These are phyloP conservation scores for Candida tunisiensis DNA, from an alignment of 1,139 yeast genomes.

Conservation along the genomic window DNA sequence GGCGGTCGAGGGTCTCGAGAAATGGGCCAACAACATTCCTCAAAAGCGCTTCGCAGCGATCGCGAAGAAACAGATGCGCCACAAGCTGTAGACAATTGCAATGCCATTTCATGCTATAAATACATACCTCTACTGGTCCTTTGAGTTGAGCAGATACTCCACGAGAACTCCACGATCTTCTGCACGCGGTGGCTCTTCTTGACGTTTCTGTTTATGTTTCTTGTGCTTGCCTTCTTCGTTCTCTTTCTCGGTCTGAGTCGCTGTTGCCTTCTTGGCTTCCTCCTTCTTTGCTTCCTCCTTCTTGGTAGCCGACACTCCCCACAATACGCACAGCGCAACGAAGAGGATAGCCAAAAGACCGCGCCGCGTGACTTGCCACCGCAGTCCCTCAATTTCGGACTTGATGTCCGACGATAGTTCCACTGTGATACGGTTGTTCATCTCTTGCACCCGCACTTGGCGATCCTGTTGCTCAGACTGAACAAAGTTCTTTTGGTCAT, in stretches of 20 bases:
- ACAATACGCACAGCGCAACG: conserved; percentile 31
- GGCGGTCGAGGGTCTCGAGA: conserved; percentile 46
- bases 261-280: conserved; percentile 15
- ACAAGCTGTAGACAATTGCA: conserved; percentile 2
- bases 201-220: no score
- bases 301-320: conserved; percentile 30
- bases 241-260: conserved; percentile 4
- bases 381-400: conserved; percentile 69
- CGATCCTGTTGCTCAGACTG: conserved; percentile 58
- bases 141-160: no score
- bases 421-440: conserved; percentile 73
- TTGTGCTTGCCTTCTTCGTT: conserved; percentile 9
- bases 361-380: conserved; percentile 90
- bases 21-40: conserved; percentile 63
- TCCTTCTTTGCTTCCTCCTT: conserved; percentile 14
- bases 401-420: conserved; percentile 69
- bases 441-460: conserved; percentile 61
- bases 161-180: no score
- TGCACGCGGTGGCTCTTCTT: no score
- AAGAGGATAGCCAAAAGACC: conserved; percentile 49
- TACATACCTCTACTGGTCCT: no score
- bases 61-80: conserved; percentile 11
- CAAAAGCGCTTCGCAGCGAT: conserved; percentile 48
- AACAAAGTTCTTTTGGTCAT: conserved; percentile 77
- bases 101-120: not conserved